phyloP scores from a whole-genome alignment of 1,139 yeast genomes.

The Saccharomyces hybrid region DNA sequence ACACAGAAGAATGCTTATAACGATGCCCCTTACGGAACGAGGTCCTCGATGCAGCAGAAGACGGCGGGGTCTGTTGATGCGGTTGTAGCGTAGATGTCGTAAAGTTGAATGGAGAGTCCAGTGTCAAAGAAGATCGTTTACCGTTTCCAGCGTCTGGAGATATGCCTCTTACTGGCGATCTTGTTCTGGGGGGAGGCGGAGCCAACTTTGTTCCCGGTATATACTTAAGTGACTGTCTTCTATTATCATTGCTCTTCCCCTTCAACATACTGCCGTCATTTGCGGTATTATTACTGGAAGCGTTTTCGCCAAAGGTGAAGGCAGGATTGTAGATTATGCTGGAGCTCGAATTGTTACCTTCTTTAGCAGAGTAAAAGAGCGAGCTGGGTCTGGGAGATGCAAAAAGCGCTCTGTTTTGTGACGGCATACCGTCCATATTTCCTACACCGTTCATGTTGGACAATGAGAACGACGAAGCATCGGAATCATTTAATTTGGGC shows the following conservation, averaged over 20 bases:
- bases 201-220: constrained; percentile 33
- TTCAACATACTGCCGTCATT: background rate
- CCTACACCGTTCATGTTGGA: background rate
- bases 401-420: background rate
- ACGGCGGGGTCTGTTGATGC: constrained; percentile 10
- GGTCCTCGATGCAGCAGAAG: constrained; percentile 59
- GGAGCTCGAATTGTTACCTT: constrained; percentile 29
- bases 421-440: background rate
- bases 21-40: constrained; percentile 91
- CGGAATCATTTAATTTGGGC: background rate
- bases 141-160: constrained; percentile 4
- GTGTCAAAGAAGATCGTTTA: constrained; percentile 16
- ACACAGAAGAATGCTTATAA: constrained; percentile 93
- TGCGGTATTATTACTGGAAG: constrained; percentile 1
- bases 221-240: constrained; percentile 30
- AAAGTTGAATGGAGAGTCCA: constrained; percentile 44
- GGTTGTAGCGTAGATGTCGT: constrained; percentile 25
- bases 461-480: background rate
- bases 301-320: constrained; percentile 27
- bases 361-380: constrained; percentile 22
- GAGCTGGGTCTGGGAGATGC: constrained; percentile 14
- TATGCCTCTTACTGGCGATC: constrained; percentile 21
- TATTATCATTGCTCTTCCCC: constrained; percentile 10
- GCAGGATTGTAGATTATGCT: constrained; percentile 28
- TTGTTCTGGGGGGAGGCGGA: constrained; percentile 30